These are phyloP conservation scores for Ramaria sp. DNA, from an alignment of 768 basidiomycete genomes.

Conservation along the genomic window DNA sequence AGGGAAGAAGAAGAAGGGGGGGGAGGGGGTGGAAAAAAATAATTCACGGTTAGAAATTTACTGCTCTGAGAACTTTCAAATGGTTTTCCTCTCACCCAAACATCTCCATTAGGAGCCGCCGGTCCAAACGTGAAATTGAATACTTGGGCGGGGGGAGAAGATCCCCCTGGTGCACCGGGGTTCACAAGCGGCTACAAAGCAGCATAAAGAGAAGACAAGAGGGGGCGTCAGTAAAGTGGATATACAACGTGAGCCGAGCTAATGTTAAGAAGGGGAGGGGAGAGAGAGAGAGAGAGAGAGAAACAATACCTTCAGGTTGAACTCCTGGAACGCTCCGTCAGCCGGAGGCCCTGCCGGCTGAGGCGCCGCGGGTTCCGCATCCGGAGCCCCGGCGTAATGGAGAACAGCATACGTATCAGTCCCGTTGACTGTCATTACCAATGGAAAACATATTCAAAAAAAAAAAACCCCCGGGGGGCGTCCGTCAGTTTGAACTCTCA, in stretches of 20 bases:
- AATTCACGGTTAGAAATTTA: no score
- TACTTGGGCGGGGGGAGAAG: background rate
- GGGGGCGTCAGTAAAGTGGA: constrained; percentile 4
- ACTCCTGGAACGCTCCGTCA: constrained; percentile 21
- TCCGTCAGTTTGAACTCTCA: no score
- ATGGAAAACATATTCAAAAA: background rate
- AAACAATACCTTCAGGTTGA: constrained; percentile 18
- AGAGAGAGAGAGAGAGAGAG: no score
- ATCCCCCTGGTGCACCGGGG: constrained; percentile 11
- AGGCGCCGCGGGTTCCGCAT: constrained; percentile 27
- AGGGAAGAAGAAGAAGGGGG: no score
- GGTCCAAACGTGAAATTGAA: constrained; percentile 7
- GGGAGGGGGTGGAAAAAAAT: no score
- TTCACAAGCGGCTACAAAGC: constrained; percentile 13
- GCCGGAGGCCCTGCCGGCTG: constrained; percentile 12
- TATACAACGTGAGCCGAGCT: constrained; percentile 12
- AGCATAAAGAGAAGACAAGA: no score
- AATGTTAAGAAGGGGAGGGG: no score
- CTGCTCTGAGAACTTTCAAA: background rate
- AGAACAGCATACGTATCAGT: constrained; percentile 33
- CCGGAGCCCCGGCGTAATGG: constrained; percentile 33
- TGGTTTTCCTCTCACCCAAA: background rate
- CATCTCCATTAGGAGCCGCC: constrained; percentile 1
- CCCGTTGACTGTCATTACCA: constrained; percentile 25
- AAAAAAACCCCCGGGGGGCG: no score